Evolutionary conservation across 2,329 filamentous ascomycete species (phyloP), one percentile per base, ranked within the genome.

Genomic region (Cladosporium sp.): DNA sequence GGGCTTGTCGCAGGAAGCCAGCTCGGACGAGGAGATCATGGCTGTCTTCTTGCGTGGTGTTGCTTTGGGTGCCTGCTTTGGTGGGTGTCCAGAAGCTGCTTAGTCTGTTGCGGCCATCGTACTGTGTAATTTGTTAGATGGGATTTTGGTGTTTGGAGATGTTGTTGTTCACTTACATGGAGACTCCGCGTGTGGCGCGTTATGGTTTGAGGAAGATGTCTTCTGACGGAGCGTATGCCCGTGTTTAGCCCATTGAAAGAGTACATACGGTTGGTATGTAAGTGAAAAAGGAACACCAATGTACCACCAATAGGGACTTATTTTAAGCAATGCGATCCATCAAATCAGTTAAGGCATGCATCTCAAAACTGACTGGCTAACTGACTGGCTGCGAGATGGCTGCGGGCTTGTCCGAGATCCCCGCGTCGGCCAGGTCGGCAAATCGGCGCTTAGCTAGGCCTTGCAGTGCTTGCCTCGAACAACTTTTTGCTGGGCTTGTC

Each of bases 11-110:
- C 7, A 77, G 56, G 53, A 72, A 76, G 36, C 74, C 74, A 27
- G 67, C 71, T 33, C 70, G 63, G 19, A 75, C 46, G 1, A 77
- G 68, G 13, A 74, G 59, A 9, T 71, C 65, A 51, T 75, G 69
- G 32, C 71, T 69, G 71, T 20, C 72, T 72, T 35, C 75, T 72
- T 52, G 73, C 71, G 36, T 72, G 80, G 7, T 85, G 83, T 38
- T 84, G 83, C 1, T 45, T 30, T 48, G 48, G 20, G 55, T 57
- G 11, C 52, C 53, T 11, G 50, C 50, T 42, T 63, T 57, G 6
- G 84, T 87, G 2, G 90, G 88, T 22, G 84, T 76, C 88, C 91
- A 96, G 67, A 90, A 79, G 39, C 76, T 83, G 3, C 88, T 92
- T 8, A 92, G 67, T 55, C 84, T 75, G 60, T 72, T 76, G 56